A percentile compares a stretch with the other conserved stretches of the same genome.
These are phyloP conservation scores for Ampelocalamus luodianensis DNA, from an alignment of 176 grass and related monocot genomes.

Conservation along the genomic window DNA sequence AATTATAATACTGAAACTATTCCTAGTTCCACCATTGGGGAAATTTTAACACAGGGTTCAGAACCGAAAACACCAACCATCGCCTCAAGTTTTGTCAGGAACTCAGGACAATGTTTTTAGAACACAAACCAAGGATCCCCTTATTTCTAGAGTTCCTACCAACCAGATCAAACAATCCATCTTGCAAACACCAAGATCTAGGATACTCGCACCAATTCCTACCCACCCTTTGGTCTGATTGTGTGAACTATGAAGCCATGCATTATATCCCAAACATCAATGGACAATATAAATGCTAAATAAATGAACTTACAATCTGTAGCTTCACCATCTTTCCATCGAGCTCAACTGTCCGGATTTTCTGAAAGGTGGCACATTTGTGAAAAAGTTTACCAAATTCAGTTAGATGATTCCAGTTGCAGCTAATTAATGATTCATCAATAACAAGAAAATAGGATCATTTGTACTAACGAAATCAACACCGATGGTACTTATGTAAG, in stretches of 20 bases:
- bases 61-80: not conserved
- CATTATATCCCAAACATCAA: not conserved
- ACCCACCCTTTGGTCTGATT: not conserved
- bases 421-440: conserved; percentile 20
- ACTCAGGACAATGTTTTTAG: not conserved
- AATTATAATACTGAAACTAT: not conserved
- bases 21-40: not conserved
- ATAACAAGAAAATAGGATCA: conserved; percentile 8
- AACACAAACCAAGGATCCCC: not conserved
- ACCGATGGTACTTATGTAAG: conserved; percentile 95
- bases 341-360: conserved; percentile 83
- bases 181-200: conserved; percentile 19
- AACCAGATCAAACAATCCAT: not conserved
- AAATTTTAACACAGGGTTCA: not conserved
- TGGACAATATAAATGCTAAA: not conserved
- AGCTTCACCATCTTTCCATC: conserved; percentile 86
- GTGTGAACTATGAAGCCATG: not conserved
- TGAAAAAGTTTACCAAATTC: not conserved
- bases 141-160: not conserved
- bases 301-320: conserved; percentile 71
- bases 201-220: conserved; percentile 32
- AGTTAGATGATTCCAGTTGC: not conserved
- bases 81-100: not conserved
- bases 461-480: conserved; percentile 90
- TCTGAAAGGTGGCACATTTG: conserved; percentile 54